Percentiles rank a stretch among this genome's conserved stretches.
Evolutionary conservation across 139 green algal species (phyloP).

Genomic region (Pleodorina starrii): DNA sequence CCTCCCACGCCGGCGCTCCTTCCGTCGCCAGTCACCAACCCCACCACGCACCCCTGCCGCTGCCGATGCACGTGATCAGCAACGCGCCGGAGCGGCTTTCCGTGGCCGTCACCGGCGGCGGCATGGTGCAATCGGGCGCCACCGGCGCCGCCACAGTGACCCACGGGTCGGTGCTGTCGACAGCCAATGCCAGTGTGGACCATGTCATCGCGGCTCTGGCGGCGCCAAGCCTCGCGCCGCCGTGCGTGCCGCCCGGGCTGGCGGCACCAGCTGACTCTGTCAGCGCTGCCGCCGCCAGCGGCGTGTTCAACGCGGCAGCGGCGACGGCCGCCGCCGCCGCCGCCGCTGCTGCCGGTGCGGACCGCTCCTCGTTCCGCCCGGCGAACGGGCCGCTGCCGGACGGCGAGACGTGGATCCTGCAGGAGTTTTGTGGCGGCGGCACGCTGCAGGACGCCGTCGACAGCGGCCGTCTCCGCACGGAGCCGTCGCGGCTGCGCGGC

Average conservation of each 20-base stretch:
- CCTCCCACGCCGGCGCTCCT: not conserved
- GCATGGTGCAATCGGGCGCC: not conserved
- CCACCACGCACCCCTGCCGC: too few relatives aligned
- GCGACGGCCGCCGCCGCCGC: not conserved
- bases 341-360: too few relatives aligned
- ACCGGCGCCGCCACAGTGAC: too few relatives aligned
- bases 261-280: not conserved
- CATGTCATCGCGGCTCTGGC: not conserved
- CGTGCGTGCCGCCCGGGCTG: not conserved
- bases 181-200: not conserved
- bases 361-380: not conserved
- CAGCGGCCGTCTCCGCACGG: constrained; percentile 13
- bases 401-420: constrained; percentile 43
- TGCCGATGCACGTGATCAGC: not conserved
- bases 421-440: constrained; percentile 21
- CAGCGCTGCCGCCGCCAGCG: not conserved
- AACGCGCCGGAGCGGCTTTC: not conserved
- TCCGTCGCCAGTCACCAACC: not conserved
- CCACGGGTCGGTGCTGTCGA: not conserved
- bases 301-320: not conserved
- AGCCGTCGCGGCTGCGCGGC: not conserved
- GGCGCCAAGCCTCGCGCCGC: not conserved
- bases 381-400: not conserved
- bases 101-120: not conserved
- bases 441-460: constrained; percentile 49